Percentiles rank a stretch among this genome's conserved stretches.
These are phyloP conservation scores for Phytophthora lateralis DNA, from an alignment of 352 stramenopile genomes.

Conservation along the genomic window DNA sequence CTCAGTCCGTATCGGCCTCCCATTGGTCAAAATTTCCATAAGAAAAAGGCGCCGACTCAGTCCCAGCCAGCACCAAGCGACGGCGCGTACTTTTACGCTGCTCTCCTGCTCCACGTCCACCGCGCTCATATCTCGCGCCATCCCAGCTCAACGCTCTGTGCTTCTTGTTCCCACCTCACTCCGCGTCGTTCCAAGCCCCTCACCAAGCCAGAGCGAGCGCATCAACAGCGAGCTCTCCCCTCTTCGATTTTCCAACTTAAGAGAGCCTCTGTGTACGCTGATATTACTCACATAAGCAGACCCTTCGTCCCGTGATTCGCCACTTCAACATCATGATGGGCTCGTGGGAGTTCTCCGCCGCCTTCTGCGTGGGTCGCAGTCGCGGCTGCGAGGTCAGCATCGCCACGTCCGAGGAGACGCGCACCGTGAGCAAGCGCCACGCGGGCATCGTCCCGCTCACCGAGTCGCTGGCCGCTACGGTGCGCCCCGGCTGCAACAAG, in stretches of 20 bases:
- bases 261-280: conserved; percentile 4
- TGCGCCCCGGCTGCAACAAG: conserved; percentile 6
- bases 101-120: conserved; percentile 1
- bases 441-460: conserved; percentile 60
- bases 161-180: neutral
- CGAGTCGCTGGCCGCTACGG: conserved; percentile 17
- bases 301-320: neutral
- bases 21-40: conserved; percentile 23
- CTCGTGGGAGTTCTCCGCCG: conserved; percentile 52
- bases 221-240: conserved; percentile 2
- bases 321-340: conserved; percentile 31
- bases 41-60: conserved; percentile 17
- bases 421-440: conserved; percentile 80
- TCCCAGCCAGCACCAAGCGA: conserved; percentile 20
- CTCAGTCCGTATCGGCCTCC: neutral
- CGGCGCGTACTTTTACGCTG: conserved; percentile 13
- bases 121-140: neutral
- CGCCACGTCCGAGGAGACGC: conserved; percentile 69
- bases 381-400: conserved; percentile 75
- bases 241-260: neutral
- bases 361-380: conserved; percentile 78
- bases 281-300: conserved; percentile 8
- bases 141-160: neutral
- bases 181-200: neutral
- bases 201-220: conserved; percentile 3